Conservation (phyloP, 2,329 filamentous ascomycete species). For the Aureobasidium sp. region DNA sequence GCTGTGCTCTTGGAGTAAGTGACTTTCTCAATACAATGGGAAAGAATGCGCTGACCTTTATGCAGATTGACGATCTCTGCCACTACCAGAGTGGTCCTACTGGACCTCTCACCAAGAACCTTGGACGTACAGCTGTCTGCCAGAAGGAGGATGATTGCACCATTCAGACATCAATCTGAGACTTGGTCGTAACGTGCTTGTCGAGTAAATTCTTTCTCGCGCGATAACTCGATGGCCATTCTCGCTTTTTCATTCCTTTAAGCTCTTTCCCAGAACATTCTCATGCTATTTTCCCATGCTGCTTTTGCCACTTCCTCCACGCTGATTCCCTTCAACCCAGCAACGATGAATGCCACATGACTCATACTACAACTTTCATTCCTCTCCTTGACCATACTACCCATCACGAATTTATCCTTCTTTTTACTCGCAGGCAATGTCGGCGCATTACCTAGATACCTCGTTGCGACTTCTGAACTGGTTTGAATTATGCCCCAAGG, state of each 20-base stretch:
- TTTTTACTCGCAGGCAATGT: constrained; percentile 40
- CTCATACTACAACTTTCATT: constrained; percentile 47
- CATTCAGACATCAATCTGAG: not conserved
- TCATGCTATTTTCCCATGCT: constrained; percentile 33
- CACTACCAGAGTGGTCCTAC: constrained; percentile 10
- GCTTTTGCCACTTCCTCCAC: constrained; percentile 39
- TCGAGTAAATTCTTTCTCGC: not conserved
- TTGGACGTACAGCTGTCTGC: not conserved
- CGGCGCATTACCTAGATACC: constrained; percentile 35
- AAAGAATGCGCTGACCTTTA: not conserved
- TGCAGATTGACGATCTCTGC: constrained; percentile 7
- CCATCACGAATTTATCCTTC: constrained; percentile 40
- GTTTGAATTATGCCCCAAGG: constrained; percentile 42
- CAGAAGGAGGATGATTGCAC: not conserved
- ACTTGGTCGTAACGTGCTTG: not conserved
- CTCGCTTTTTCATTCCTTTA: not conserved
- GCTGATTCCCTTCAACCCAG: constrained; percentile 39
- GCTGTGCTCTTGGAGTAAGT: constrained; percentile 8
- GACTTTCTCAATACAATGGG: not conserved
- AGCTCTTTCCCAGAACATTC: constrained; percentile 26
- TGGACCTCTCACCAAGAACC: constrained; percentile 5
- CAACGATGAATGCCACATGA: constrained; percentile 42
- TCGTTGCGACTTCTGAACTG: constrained; percentile 33
- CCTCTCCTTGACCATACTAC: constrained; percentile 44
- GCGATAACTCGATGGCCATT: no score